Conservation (phyloP, 2,329 filamentous ascomycete genomes). For the Fusarium sp. region DNA sequence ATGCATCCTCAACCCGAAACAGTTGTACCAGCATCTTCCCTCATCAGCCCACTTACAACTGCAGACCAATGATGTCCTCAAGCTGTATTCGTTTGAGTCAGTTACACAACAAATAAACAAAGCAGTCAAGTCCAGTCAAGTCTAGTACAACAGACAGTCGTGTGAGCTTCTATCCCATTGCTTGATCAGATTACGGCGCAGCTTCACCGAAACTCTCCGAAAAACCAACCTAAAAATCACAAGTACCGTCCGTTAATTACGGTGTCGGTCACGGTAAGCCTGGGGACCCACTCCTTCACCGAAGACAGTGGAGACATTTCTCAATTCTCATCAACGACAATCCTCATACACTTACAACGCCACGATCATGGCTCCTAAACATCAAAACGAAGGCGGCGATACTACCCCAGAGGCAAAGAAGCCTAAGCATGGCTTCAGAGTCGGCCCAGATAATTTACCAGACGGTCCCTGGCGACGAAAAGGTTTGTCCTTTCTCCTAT, state of each 20-base stretch:
- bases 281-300: conserved; percentile 17
- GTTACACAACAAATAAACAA: not conserved
- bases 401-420: conserved; percentile 56
- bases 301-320: conserved; percentile 24
- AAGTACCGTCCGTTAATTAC: conserved; percentile 2
- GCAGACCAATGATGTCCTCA: not conserved
- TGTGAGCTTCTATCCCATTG: not conserved
- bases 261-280: not conserved
- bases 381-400: conserved; percentile 41
- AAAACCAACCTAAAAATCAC: not conserved
- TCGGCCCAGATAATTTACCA: conserved; percentile 89
- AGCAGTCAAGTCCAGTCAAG: not conserved
- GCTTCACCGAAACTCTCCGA: conserved; percentile 24
- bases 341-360: conserved; percentile 27
- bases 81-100: not conserved
- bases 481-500: conserved; percentile 47
- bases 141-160: not conserved
- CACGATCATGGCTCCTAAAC: conserved; percentile 45
- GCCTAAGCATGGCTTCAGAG: conserved; percentile 76
- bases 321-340: conserved; percentile 35
- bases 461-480: conserved; percentile 90
- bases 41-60: not conserved
- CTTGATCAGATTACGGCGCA: conserved; percentile 11
- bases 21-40: conserved; percentile 10
- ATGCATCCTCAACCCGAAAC: conserved; percentile 24